Evolutionary conservation across 495 filamentous ascomycete genomes (phyloP), one percentile per base, ranked within the genome.

Genomic region (Hypoxylon lienhwacheense): DNA sequence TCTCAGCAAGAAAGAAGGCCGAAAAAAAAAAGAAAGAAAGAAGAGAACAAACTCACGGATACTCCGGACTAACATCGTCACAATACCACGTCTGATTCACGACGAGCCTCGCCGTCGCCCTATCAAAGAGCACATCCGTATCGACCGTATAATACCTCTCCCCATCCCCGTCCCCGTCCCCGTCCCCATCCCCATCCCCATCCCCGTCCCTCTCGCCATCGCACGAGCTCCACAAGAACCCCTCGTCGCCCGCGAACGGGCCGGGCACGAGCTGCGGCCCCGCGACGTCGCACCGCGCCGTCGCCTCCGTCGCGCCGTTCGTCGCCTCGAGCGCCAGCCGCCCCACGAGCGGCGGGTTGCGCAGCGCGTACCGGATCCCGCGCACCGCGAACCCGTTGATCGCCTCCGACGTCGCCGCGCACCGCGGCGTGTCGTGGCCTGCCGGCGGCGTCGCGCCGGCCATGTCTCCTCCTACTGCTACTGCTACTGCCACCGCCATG

Each of bases 51-150:
- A n/a, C 34, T 37, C 1, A 37, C 34, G 34, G 34, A 10, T 37
- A 37, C 34, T 37, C 34, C 7, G 34, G 34, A 11, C 15, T 37
- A 4, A 20, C 34, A 20, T 37, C 34, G 16, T 37, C 34, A 21
- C 34, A 37, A 20, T 37, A 37, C 34, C 34, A 37, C 7, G 34
- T 37, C 34, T 37, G 34, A 10, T 37, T 37, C 6, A 37, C n/a
- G 2, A 20, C 16, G 15, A 37, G 8, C 2, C 34, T 15, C 16
- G 34, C 11, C 16, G 34, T 7, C 16, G 11, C 16, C 11, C 34
- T 37, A 8, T 37, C 34, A 20, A 37, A 37, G 14, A 24, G 20
- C 3, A 40, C 36, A 22, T 40, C 36, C 6, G 36, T 40, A 5
- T 24, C 20, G 19, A 40, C 20, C 11, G 36, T 40, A 40, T 40